A percentile compares a stretch with the other conserved stretches of the same genome.
These are phyloP conservation scores for Nakazawaea pomicola DNA, from an alignment of 805 yeast genomes.

Conservation along the genomic window DNA sequence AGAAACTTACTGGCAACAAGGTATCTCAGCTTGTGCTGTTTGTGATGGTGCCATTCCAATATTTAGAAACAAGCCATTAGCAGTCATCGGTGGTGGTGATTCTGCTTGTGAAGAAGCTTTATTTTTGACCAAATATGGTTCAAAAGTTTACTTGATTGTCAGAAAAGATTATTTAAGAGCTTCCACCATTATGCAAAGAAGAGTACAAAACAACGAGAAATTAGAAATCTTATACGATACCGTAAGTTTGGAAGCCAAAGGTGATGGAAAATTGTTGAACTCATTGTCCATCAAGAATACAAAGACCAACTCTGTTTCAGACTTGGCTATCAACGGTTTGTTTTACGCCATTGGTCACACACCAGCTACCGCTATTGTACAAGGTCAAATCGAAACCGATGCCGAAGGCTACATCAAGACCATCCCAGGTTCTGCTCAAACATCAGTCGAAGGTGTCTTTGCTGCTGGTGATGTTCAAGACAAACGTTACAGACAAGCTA, in stretches of 20 bases:
- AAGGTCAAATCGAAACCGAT: conserved; percentile 76
- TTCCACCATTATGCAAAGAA: conserved; percentile 93
- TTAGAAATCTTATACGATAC: conserved; percentile 87
- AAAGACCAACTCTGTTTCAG: conserved; percentile 62
- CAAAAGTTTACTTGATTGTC: conserved; percentile 88
- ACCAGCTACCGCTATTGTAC: conserved; percentile 86
- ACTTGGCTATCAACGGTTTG: conserved; percentile 80
- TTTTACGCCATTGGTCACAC: conserved; percentile 98
- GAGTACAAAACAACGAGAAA: conserved; percentile 80
- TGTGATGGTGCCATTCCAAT: conserved; percentile 99
- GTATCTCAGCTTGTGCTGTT: conserved; percentile 99
- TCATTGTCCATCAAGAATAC: conserved; percentile 63
- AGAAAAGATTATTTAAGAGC: conserved; percentile 96
- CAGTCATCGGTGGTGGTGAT: conserved; percentile 99
- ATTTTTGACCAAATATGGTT: conserved; percentile 94
- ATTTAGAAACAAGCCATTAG: conserved; percentile 95
- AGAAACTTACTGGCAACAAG: conserved; percentile 97
- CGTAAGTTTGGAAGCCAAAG: conserved; percentile 82
- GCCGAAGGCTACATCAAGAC: conserved; percentile 87
- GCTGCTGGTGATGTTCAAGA: conserved; percentile 99
- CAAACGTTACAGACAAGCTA: conserved; percentile 95
- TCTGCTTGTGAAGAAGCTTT: conserved; percentile 99
- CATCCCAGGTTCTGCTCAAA: conserved; percentile 80
- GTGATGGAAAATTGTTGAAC: conserved; percentile 81
- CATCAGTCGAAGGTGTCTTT: conserved; percentile 85